A percentile compares a stretch with the other conserved stretches of the same genome.
These are phyloP conservation scores for Catenaria anguillulae DNA, from an alignment of 371 early-diverging fungal genomes.

Conservation along the genomic window DNA sequence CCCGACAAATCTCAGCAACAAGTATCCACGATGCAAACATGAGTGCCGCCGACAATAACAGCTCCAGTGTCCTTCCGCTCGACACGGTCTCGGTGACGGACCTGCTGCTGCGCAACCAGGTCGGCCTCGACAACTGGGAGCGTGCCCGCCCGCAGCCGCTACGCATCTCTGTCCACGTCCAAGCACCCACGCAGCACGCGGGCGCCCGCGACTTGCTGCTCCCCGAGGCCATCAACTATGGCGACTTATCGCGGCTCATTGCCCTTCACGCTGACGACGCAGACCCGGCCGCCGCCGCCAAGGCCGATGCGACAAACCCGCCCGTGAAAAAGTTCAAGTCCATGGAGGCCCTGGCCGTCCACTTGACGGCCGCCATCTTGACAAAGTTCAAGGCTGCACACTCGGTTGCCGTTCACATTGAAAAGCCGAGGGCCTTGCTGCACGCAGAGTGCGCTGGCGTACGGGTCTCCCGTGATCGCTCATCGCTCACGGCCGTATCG, in stretches of 20 bases:
- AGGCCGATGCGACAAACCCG: too few relatives aligned
- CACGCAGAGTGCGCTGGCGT: constrained; percentile 81
- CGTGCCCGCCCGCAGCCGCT: constrained; percentile 70
- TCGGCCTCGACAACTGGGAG: constrained; percentile 91
- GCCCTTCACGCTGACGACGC: constrained; percentile 43
- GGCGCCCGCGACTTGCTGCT: constrained; percentile 55
- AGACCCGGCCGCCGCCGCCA: too few relatives aligned
- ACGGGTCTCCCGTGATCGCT: constrained; percentile 54
- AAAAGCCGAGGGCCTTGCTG: constrained; percentile 80
- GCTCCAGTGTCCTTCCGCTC: too few relatives aligned
- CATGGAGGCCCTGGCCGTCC: constrained; percentile 55
- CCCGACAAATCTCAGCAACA: too few relatives aligned
- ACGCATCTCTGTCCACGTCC: constrained; percentile 49
- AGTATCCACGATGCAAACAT: too few relatives aligned
- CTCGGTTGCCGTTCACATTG: constrained; percentile 51
- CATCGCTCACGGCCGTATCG: constrained; percentile 19
- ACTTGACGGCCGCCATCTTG: constrained; percentile 37
- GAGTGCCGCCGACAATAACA: too few relatives aligned
- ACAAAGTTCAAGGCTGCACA: constrained; percentile 25
- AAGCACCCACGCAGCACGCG: constrained; percentile 42
- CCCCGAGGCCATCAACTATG: constrained; percentile 68
- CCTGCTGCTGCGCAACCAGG: constrained; percentile 62
- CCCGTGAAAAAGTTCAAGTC: too few relatives aligned
- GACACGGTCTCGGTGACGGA: constrained; percentile 71
- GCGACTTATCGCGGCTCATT: constrained; percentile 56